Percentiles rank a stretch among this genome's conserved stretches.
Conservation (phyloP, 1,284 basidiomycete species). For the Ustilago hordei region DNA sequence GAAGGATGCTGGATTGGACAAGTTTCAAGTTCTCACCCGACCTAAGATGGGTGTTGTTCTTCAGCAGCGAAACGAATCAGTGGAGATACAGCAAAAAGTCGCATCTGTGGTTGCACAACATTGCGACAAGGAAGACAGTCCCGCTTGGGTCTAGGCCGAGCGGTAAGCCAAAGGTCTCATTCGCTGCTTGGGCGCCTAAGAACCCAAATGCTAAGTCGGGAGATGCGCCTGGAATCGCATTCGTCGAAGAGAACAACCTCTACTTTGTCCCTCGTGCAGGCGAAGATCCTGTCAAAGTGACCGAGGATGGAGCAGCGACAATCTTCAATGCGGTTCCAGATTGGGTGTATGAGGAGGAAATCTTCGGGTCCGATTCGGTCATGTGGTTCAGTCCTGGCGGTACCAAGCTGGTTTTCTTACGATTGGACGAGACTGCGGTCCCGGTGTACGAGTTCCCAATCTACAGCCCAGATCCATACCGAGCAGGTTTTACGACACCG, state of each 20-base stretch:
- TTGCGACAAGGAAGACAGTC: conserved; percentile 76
- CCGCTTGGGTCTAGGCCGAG: conserved; percentile 70
- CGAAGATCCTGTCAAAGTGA: conserved; percentile 79
- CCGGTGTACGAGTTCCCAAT: conserved; percentile 87
- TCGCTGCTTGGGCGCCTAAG: conserved; percentile 45
- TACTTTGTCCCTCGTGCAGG: conserved; percentile 38
- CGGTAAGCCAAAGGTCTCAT: conserved; percentile 34
- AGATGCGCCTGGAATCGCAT: conserved; percentile 42
- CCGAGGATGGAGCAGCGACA: conserved; percentile 81
- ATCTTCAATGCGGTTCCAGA: conserved; percentile 94
- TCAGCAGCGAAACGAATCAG: conserved; percentile 74
- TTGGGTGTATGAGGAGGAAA: conserved; percentile 74
- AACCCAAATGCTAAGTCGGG: not conserved
- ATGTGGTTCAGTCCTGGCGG: conserved; percentile 93
- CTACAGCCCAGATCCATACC: conserved; percentile 76
- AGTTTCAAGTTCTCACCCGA: conserved; percentile 57
- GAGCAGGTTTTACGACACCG: conserved; percentile 51
- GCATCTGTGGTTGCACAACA: conserved; percentile 86
- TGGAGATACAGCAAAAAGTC: conserved; percentile 90
- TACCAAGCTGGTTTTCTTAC: conserved; percentile 82
- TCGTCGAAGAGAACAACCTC: conserved; percentile 60
- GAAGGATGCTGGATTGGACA: conserved; percentile 50
- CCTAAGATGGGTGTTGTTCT: conserved; percentile 56
- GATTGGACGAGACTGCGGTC: conserved; percentile 88
- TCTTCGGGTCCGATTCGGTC: conserved; percentile 80